phyloP scores from a whole-genome alignment of 345 rosid genomes.

The Boechera divaricarpa region DNA sequence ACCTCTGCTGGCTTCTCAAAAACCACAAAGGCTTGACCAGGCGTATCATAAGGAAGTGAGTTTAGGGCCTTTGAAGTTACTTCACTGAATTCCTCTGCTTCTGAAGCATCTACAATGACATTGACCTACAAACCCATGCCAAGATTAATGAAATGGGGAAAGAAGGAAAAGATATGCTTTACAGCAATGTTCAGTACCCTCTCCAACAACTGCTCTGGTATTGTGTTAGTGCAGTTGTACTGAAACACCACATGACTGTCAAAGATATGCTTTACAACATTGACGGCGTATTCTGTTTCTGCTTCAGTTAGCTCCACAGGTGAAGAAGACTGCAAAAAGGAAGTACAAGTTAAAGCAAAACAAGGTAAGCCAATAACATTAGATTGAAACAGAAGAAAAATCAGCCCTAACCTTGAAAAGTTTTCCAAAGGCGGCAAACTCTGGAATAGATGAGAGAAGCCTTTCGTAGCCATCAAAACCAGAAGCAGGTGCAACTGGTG shows the following conservation, averaged over 20 bases:
- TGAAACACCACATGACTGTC: slow-evolving; percentile 90
- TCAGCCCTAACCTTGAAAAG: slow-evolving; percentile 77
- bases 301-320: slow-evolving; percentile 98
- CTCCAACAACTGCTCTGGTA: slow-evolving; percentile 94
- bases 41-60: slow-evolving; percentile 91
- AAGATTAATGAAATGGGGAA: slow-evolving; percentile 37
- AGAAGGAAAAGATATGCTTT: slow-evolving; percentile 26
- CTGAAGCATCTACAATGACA: slow-evolving; percentile 90
- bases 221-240: slow-evolving; percentile 96
- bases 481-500: slow-evolving; percentile 64
- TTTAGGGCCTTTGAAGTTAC: slow-evolving; percentile 67
- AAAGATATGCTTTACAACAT: slow-evolving; percentile 90
- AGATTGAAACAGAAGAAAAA: slow-evolving; percentile 19
- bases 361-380: slow-evolving; percentile 2
- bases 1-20: slow-evolving; percentile 88
- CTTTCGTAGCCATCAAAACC: slow-evolving; percentile 82
- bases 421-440: slow-evolving; percentile 80
- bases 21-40: slow-evolving; percentile 89
- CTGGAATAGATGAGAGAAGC: slow-evolving; percentile 82
- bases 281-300: slow-evolving; percentile 95
- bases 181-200: slow-evolving; percentile 56
- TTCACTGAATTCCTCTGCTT: slow-evolving; percentile 85
- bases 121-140: slow-evolving; percentile 58
- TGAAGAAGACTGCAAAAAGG: slow-evolving; percentile 66
- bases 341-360: slow-evolving; percentile 37